Percentiles rank a stretch among this genome's conserved stretches.
Conservation (phyloP, 805 yeast genomes). For the Sugiyamaella boreocaroliniensis region DNA sequence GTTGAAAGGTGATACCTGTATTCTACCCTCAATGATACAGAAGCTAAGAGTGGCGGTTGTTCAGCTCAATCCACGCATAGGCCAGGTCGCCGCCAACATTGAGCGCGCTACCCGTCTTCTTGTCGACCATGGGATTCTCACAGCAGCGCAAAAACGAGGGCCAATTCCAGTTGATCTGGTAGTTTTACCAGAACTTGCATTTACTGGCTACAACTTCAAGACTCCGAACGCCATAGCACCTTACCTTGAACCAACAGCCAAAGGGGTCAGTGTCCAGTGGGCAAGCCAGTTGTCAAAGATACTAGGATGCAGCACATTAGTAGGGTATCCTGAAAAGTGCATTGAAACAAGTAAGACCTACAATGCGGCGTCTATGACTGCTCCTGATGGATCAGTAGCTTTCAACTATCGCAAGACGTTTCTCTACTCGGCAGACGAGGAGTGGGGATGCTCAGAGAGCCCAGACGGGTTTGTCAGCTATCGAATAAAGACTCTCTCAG, state of each 20-base stretch:
- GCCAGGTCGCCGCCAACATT: conserved; percentile 50
- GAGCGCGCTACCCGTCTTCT: conserved; percentile 34
- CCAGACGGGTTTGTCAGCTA: conserved; percentile 45
- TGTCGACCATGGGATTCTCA: conserved; percentile 1
- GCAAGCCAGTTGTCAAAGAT: conserved; percentile 48
- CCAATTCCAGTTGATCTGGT: conserved; percentile 45
- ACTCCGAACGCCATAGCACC: conserved; percentile 46
- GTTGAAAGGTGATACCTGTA: too few relatives aligned
- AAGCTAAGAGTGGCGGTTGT: conserved; percentile 52
- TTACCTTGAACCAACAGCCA: conserved; percentile 43
- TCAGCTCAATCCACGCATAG: conserved; percentile 62
- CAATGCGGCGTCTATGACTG: conserved; percentile 65
- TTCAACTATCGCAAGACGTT: conserved; percentile 71
- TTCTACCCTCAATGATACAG: too few relatives aligned
- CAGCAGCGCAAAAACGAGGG: not conserved
- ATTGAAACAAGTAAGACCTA: conserved; percentile 34
- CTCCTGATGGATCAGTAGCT: conserved; percentile 50
- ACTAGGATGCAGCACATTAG: conserved; percentile 56
- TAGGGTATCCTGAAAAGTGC: conserved; percentile 73
- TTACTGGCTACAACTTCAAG: conserved; percentile 75
- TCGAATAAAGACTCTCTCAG: not conserved
- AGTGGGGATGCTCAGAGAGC: conserved; percentile 72
- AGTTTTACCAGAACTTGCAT: conserved; percentile 74
- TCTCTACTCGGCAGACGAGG: conserved; percentile 69
- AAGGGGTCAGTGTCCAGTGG: conserved; percentile 47